Evolutionary conservation across 2,329 filamentous ascomycete genomes (phyloP), one percentile per base, ranked within the genome.

Genomic region (Ophiostoma pallidulum): DNA sequence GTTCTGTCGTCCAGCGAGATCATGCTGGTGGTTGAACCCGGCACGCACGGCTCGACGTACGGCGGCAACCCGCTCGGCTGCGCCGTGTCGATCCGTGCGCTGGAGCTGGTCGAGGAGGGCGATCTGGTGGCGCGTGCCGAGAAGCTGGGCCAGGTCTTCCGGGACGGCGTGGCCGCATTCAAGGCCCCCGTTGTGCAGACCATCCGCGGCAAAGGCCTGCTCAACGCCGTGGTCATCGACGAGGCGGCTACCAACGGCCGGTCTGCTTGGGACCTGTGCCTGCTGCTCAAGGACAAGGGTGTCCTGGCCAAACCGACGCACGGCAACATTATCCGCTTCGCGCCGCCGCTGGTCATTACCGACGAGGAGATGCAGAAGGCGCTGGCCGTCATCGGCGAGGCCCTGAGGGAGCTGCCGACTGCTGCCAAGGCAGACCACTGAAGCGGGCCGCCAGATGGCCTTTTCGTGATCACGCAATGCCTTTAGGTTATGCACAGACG

Each of bases 21-120:
- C 54, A 96, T 98, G 90, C 77, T 96, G 56, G 92, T 91, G 9
- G 75, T 98, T 54, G 92, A 98, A 73, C 87, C 92, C 22, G 92
- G 92, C 51, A 97, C 92, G 22, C 92, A 98, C 67, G 92, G 92
- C 41, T 95, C 88, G 36, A 98, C 92, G n/a, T 98, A 97, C 62
- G 92, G 92, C 52, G 92, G 92, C 43, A 98, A 98, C 69, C 92
- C 92, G 16, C 75, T 98, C 12, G 92, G 90, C 20, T 97, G 89
- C 58, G 92, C 92, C 33, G 87, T 98, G 26, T 94, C 91, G 20
- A 95, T 98, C 62, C 86, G 90, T 53, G 92, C 92, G 18, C 75
- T 98, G 38, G 90, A 98, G 73, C 78, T 98, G 47, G 83, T 98
- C 57, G 80, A 91, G 61, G 92, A 98, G 64, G 90, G 95, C 68